These are phyloP conservation scores for Volvox africanus DNA, from an alignment of 139 green algal species.

Conservation along the genomic window DNA sequence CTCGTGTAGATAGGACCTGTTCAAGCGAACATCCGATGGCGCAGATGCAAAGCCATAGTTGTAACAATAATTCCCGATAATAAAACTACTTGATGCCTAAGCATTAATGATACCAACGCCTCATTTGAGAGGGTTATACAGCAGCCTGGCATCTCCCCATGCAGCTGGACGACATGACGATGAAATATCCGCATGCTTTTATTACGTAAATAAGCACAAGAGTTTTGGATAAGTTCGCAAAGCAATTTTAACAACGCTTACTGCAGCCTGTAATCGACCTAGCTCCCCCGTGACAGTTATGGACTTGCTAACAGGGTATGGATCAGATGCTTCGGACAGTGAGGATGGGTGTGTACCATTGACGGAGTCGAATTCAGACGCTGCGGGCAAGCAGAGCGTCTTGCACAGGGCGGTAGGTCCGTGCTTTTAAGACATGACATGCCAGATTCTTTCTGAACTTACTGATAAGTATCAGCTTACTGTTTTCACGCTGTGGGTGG, in stretches of 20 bases:
- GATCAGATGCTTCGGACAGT: conserved; percentile 4
- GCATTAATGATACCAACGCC: too few species aligned
- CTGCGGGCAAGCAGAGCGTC: too few species aligned
- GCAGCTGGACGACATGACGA: neutral
- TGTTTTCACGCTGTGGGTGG: neutral
- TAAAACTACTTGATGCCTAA: too few species aligned
- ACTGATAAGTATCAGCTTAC: neutral
- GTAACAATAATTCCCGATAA: neutral
- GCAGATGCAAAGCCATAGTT: neutral
- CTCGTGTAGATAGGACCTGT: neutral
- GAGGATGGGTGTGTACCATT: neutral
- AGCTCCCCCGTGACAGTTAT: neutral
- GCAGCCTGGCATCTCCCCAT: too few species aligned
- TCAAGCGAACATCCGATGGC: neutral
- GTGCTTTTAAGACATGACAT: too few species aligned
- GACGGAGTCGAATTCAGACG: too few species aligned
- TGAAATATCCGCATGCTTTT: neutral
- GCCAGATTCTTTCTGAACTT: too few species aligned
- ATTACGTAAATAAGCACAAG: neutral
- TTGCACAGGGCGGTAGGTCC: too few species aligned
- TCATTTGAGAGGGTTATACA: too few species aligned
- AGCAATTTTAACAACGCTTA: too few species aligned
- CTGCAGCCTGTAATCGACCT: neutral
- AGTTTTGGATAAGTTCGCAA: too few species aligned
- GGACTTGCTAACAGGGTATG: conserved; percentile 21